These are phyloP conservation scores for Lentinula novae-zelandiae DNA, from an alignment of 1,284 basidiomycete species.

Conservation along the genomic window DNA sequence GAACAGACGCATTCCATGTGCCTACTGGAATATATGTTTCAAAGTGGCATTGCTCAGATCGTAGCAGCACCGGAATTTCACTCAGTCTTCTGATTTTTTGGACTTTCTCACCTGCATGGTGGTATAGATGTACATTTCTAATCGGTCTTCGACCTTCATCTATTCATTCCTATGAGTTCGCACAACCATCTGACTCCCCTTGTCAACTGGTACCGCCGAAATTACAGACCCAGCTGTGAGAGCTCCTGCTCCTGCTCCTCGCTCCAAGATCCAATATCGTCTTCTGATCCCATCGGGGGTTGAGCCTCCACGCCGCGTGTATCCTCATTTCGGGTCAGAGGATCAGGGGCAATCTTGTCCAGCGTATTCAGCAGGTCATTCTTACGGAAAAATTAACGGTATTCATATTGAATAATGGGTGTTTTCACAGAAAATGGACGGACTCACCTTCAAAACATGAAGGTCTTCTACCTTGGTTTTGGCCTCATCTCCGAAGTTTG, in stretches of 20 bases:
- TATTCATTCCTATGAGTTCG: no score
- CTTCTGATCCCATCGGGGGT: not conserved
- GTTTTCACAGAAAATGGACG: not conserved
- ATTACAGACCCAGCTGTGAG: not conserved
- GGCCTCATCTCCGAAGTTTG: not conserved
- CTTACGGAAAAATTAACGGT: not conserved
- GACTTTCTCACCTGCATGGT: no score
- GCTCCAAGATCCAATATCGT: slow-evolving; percentile 10
- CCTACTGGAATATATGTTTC: no score
- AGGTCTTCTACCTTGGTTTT: not conserved
- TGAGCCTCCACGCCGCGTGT: not conserved
- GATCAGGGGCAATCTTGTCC: slow-evolving; percentile 6
- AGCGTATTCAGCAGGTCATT: slow-evolving; percentile 1
- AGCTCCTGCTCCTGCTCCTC: slow-evolving; percentile 2
- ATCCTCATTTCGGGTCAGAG: not conserved
- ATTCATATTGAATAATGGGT: not conserved
- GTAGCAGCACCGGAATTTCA: no score
- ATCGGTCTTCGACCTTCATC: no score
- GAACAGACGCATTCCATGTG: no score
- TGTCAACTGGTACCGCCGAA: not conserved
- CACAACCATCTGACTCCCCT: no score
- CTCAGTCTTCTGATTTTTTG: no score
- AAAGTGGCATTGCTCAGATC: no score
- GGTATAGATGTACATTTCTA: no score
- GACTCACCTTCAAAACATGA: not conserved